Base-by-base conservation (phyloP, 805 yeast genomes). In the Hanseniaspora nectarophila region DNA sequence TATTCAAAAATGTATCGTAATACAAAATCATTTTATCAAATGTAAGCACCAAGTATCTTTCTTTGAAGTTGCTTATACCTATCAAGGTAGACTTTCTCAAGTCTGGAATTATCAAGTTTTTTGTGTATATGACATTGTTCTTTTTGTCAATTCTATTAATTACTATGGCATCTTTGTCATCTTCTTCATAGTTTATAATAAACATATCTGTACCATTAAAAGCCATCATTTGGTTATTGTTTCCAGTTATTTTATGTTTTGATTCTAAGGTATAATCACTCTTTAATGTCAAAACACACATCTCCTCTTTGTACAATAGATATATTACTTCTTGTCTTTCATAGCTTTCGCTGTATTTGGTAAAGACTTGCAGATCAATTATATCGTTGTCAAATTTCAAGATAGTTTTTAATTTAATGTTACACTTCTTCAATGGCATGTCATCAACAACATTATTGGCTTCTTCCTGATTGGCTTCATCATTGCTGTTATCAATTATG, bases 381-480 rank as follows among this genome's bases (percentile, higher is more conserved):
- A 66, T 59, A 3, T 57, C 53, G 45, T 58, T 58, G 42, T 65
- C 70, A 56, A 66, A 65, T 48, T 65, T 65, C 13, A 66, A 53
- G 1, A 66, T 63, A 10, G 61, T 60, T 53, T 61, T 62, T 16
- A 65, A 56, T 4, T 63, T 56, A 29, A 66, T 55, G 45, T 64
- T 67, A n/a, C 63, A 51, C 34, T 55, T 61, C 45, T 59, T 62
- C 2, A 66, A 57, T 2, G 68, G 65, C 43, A 65, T 44, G 49
- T 65, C 70, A 23, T 59, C 63, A 3, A 55, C 40, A n/a, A 56
- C 54, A 13, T 61, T 62, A 15, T 54, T 55, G 23, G 26, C 38
- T 8, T 40, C 45, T 24, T 31, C 40, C 20, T 57, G 54, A 20
- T 38, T 23, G 3, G 34, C 16, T 12, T 32, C 45, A 12, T 48